Percentiles rank a stretch among this genome's conserved stretches.
Evolutionary conservation across 345 rosid genomes (phyloP).

Genomic region (Leavenworthia alabamica): DNA sequence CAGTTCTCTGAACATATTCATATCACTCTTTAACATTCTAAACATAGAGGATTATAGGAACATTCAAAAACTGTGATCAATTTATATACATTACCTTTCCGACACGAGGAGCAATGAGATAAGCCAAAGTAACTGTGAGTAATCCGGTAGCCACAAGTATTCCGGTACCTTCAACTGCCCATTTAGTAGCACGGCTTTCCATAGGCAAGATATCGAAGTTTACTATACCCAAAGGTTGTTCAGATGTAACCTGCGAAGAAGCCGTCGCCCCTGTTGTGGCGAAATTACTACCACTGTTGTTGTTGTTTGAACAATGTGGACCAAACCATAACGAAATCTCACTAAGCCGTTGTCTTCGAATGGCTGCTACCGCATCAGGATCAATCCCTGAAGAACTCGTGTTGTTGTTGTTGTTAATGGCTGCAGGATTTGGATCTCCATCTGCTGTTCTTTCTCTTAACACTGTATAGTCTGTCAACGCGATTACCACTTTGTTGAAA

Average conservation of each 20-base stretch:
- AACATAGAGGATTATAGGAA: neutral
- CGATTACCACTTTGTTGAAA: constrained; percentile 50
- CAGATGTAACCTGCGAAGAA: constrained; percentile 52
- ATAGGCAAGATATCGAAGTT: constrained; percentile 44
- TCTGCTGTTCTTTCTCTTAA: constrained; percentile 71
- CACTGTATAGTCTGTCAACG: constrained; percentile 69
- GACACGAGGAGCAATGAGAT: constrained; percentile 94
- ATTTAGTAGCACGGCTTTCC: constrained; percentile 71
- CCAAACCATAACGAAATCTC: constrained; percentile 85
- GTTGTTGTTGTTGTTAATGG: constrained; percentile 22
- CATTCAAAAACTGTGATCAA: neutral
- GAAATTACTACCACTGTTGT: constrained; percentile 31
- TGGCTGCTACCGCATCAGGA: constrained; percentile 94
- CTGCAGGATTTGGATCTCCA: constrained; percentile 72
- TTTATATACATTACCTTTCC: constrained; percentile 64
- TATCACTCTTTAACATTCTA: neutral
- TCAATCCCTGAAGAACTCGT: constrained; percentile 48
- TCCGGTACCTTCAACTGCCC: constrained; percentile 95
- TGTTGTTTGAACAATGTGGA: constrained; percentile 39
- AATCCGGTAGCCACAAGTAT: constrained; percentile 85
- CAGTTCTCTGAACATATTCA: constrained; percentile 63
- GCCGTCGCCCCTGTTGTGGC: constrained; percentile 12
- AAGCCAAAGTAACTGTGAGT: constrained; percentile 81
- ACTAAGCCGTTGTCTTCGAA: constrained; percentile 75
- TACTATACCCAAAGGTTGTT: constrained; percentile 47